Evolutionary conservation across 2,329 filamentous ascomycete genomes (phyloP).

Genomic region (Nothophaeocryptopus gaeumannii): DNA sequence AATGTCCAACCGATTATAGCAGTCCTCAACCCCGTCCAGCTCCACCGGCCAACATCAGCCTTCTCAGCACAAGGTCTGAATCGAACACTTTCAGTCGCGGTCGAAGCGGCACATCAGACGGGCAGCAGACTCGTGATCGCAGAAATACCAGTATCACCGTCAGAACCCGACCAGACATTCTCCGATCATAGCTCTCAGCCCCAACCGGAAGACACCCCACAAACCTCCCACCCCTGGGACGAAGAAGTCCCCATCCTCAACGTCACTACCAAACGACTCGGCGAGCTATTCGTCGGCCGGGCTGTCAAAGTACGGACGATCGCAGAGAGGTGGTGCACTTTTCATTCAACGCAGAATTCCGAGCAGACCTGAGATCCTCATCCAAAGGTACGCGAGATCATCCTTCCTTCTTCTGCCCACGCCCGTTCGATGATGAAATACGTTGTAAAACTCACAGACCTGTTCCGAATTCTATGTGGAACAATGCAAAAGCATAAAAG

Average conservation of each 20-base stretch:
- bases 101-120: slow-evolving; percentile 55
- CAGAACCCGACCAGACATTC: background rate
- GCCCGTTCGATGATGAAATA: slow-evolving; percentile 25
- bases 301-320: slow-evolving; percentile 44
- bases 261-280: slow-evolving; percentile 43
- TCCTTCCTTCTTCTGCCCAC: background rate
- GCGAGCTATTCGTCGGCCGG: slow-evolving; percentile 45
- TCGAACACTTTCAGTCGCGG: slow-evolving; percentile 59
- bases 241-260: slow-evolving; percentile 49
- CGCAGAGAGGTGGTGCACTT: slow-evolving; percentile 45
- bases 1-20: slow-evolving; percentile 50
- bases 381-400: slow-evolving; percentile 9
- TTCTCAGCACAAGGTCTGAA: slow-evolving; percentile 73
- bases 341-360: slow-evolving; percentile 19
- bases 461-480: slow-evolving; percentile 32
- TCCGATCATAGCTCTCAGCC: background rate
- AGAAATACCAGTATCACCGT: slow-evolving; percentile 29
- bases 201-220: background rate
- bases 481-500: slow-evolving; percentile 17
- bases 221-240: slow-evolving; percentile 39
- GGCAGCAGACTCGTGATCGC: slow-evolving; percentile 41
- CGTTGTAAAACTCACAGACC: slow-evolving; percentile 30
- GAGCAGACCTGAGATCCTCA: background rate
- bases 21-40: slow-evolving; percentile 62
- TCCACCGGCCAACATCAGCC: slow-evolving; percentile 67